Base-by-base conservation (phyloP, 2,329 filamentous ascomycete species). In the Zelopaecilomyces penicillatus region DNA sequence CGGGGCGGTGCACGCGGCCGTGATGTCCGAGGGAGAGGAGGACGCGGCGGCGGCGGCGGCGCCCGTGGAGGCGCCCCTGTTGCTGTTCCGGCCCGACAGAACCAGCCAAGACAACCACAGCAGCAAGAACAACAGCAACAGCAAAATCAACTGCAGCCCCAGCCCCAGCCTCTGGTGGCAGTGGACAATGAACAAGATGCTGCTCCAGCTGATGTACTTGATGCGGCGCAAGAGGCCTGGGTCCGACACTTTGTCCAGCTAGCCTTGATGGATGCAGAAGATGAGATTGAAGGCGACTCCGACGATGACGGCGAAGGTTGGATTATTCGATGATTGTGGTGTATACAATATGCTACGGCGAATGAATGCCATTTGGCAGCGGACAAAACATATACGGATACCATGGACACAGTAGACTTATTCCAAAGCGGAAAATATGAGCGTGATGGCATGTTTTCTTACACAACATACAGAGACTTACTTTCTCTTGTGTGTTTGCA, bases 221-320 rank as follows among this genome's bases (percentile, higher is more conserved):
- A 75, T 51, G 63, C 66, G n/a, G 60, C 57, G 19, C 68, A 76
- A 46, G 66, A 66, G 50, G 73, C 70, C 31, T 78, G 75, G 75
- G 63, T 78, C 37, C 66, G 73, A 39, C 67, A 68, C 43, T 78
- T 78, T 55, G 73, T 78, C 40, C 68, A 69, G 57, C 66, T 76
- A 52, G 75, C 75, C 4, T 63, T 78, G 43, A 62, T 71, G 31
- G 75, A 78, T 52, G 63, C 71, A 50, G 75, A 78, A 57, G 68
- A 76, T 53, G 65, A 70, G 41, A 61, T 66, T 43, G 53, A 44
- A 2, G 69, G 65, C 35, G 70, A 68, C 44, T 64, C 57, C 34
- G 63, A 62, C 45, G 57, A 60, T 27, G 62, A 65, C n/a, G 57
- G 52, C 34, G 49, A 40, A 10, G 39, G 46, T 12, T 54, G 52